These are phyloP conservation scores for Neofusicoccum sp. DNA, from an alignment of 2,329 filamentous ascomycete genomes.

Conservation along the genomic window DNA sequence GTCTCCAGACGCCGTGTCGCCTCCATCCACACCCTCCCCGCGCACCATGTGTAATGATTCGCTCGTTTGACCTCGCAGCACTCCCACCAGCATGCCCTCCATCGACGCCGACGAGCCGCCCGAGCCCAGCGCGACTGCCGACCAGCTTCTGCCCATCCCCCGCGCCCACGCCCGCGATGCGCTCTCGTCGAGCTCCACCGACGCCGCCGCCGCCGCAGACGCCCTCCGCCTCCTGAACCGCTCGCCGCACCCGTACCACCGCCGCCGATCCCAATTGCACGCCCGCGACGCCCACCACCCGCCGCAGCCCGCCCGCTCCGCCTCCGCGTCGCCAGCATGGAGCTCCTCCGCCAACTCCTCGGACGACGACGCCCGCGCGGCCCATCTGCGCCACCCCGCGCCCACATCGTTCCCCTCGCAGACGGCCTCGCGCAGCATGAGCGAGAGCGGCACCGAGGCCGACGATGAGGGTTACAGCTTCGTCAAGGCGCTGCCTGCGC, in stretches of 20 bases:
- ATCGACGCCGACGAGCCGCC: slow-evolving; percentile 11
- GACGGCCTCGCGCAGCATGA: slow-evolving; percentile 37
- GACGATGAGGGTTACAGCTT: slow-evolving; percentile 81
- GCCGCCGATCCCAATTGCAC: slow-evolving; percentile 21
- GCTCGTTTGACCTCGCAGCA: neutral
- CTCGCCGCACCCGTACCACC: slow-evolving; percentile 40
- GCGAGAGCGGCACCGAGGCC: slow-evolving; percentile 91
- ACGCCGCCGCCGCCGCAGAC: neutral
- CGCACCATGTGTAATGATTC: slow-evolving; percentile 11
- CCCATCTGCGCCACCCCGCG: neutral
- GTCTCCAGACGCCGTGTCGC: slow-evolving; percentile 14
- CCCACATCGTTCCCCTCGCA: slow-evolving; percentile 6
- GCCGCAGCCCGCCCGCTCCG: neutral
- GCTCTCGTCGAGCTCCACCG: neutral
- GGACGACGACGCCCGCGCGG: neutral
- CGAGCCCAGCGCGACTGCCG: neutral
- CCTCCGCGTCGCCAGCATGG: neutral
- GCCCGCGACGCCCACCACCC: neutral
- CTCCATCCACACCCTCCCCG: neutral
- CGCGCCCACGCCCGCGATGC: neutral
- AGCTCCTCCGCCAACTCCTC: neutral
- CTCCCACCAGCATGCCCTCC: neutral
- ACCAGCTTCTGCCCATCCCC: neutral
- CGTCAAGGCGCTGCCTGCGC: slow-evolving; percentile 79
- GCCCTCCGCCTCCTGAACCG: slow-evolving; percentile 36